These are phyloP conservation scores for Aegle marmelos DNA, from an alignment of 345 rosid genomes.

Conservation along the genomic window DNA sequence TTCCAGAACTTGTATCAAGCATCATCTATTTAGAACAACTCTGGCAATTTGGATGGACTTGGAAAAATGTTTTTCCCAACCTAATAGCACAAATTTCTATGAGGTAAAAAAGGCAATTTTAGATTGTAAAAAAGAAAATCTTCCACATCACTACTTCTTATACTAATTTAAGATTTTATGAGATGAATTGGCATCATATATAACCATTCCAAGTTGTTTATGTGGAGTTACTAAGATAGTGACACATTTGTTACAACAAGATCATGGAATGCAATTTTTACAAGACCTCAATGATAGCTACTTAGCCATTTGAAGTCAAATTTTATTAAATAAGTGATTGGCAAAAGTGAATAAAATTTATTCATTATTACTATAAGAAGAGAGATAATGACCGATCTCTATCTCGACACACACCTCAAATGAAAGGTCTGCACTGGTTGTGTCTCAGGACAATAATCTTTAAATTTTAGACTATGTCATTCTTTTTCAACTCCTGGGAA, in stretches of 20 bases:
- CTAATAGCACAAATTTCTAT: not conserved
- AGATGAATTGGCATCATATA: too few relatives aligned
- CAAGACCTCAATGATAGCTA: not conserved
- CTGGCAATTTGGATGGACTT: not conserved
- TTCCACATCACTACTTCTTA: too few relatives aligned
- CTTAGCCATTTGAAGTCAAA: not conserved
- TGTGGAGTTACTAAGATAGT: not conserved
- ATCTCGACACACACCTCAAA: not conserved
- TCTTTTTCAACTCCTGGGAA: not conserved
- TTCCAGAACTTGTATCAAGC: not conserved
- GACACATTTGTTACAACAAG: not conserved
- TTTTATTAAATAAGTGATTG: not conserved
- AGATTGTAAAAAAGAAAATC: too few relatives aligned
- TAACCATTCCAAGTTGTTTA: not conserved
- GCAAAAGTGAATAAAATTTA: not conserved
- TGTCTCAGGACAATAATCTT: not conserved
- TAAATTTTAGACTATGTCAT: too few relatives aligned
- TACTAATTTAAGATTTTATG: too few relatives aligned
- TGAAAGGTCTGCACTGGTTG: not conserved
- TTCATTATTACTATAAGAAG: not conserved
- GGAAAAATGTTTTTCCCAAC: not conserved
- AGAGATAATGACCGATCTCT: not conserved
- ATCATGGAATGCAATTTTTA: not conserved
- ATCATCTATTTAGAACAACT: not conserved
- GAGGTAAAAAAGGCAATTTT: not conserved